Evolutionary conservation across 805 yeast genomes (phyloP).

Genomic region (Metschnikowia vanudenii): DNA sequence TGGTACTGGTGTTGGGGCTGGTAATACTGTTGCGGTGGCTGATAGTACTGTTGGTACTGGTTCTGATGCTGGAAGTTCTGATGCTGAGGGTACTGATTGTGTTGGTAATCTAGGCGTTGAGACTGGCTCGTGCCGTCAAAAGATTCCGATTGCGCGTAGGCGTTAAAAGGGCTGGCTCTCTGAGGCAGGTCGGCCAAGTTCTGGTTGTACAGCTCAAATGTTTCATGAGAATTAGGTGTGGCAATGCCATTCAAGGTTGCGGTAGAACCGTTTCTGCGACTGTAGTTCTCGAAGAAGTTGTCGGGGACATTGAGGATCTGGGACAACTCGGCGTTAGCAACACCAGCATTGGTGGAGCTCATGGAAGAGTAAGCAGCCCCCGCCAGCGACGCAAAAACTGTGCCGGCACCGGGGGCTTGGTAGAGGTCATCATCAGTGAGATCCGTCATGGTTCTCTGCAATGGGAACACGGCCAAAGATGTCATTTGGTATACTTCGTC

Average conservation of each 20-base stretch:
- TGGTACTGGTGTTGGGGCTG: slow-evolving; percentile 3
- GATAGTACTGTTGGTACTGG: slow-evolving; percentile 7
- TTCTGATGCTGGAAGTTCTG: neutral
- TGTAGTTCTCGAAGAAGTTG: slow-evolving; percentile 27
- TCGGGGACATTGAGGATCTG: slow-evolving; percentile 34
- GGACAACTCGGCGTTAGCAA: slow-evolving; percentile 24
- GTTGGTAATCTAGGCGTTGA: neutral
- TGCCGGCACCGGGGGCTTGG: slow-evolving; percentile 22
- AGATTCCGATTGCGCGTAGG: slow-evolving; percentile 41
- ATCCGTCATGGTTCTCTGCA: slow-evolving; percentile 54
- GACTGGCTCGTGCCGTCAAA: slow-evolving; percentile 10
- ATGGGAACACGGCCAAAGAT: slow-evolving; percentile 50
- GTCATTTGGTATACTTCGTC: slow-evolving; percentile 34
- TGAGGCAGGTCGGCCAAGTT: slow-evolving; percentile 13
- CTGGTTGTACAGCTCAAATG: slow-evolving; percentile 9
- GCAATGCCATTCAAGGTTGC: slow-evolving; percentile 18
- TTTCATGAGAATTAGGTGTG: slow-evolving; percentile 15
- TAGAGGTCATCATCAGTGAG: slow-evolving; percentile 61
- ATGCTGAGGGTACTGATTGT: neutral
- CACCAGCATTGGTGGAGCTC: slow-evolving; percentile 14
- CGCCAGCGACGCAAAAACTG: slow-evolving; percentile 6
- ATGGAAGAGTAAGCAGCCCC: slow-evolving; percentile 12
- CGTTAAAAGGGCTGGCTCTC: slow-evolving; percentile 32
- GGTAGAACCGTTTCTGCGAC: slow-evolving; percentile 17
- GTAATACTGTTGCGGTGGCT: slow-evolving; percentile 3